These are phyloP conservation scores for Tagetes erecta DNA, from an alignment of 129 eudicot species.

Conservation along the genomic window DNA sequence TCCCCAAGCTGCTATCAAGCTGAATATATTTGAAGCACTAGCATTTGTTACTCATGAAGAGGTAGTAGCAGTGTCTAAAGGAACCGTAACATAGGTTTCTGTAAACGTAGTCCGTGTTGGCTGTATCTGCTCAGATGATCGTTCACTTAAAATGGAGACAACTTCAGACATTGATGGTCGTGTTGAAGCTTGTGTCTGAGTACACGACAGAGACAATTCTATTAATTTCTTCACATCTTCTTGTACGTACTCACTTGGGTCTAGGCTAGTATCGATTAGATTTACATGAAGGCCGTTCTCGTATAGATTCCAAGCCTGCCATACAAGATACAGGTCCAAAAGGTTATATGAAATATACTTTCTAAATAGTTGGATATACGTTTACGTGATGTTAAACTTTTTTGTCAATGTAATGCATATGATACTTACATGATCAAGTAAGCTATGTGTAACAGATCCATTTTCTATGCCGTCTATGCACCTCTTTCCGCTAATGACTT, in stretches of 20 bases:
- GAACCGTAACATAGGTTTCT: constrained; percentile 3
- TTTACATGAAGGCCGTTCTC: constrained; percentile 41
- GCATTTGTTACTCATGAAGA: constrained; percentile 12
- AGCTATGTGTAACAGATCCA: constrained; percentile 7
- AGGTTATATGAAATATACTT: background rate
- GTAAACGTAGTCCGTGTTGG: constrained; percentile 5
- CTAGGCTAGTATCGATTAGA: constrained; percentile 48
- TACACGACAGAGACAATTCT: constrained; percentile 57
- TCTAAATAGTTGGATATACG: no score
- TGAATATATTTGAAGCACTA: constrained; percentile 17
- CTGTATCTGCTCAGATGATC: constrained; percentile 20
- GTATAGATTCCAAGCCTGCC: constrained; percentile 66
- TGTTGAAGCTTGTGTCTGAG: constrained; percentile 51
- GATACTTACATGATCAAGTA: constrained; percentile 24
- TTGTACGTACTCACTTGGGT: constrained; percentile 38
- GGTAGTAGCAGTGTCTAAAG: constrained; percentile 1
- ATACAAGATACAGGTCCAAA: background rate
- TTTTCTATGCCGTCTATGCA: constrained; percentile 21
- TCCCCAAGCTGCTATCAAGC: background rate
- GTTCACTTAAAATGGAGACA: constrained; percentile 50
- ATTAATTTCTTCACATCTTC: constrained; percentile 56
- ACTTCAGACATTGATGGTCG: constrained; percentile 79
- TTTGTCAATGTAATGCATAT: background rate
- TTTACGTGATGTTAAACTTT: no score
- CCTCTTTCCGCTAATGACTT: constrained; percentile 32